phyloP scores from a whole-genome alignment of 495 filamentous ascomycete genomes.

The Penicillium paradoxum region DNA sequence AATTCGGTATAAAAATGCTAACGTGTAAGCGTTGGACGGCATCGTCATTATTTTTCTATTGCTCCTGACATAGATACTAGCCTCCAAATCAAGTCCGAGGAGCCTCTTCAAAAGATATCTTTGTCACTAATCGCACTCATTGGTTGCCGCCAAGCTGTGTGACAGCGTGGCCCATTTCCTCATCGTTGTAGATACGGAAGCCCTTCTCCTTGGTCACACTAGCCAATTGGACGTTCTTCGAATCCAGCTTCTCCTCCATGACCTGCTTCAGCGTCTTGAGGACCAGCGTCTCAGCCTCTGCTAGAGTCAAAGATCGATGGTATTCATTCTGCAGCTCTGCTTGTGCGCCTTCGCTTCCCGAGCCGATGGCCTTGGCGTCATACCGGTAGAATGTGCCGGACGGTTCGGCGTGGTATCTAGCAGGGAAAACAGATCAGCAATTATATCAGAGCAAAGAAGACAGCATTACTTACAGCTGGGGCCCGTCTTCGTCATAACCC shows the following conservation, averaged over 20 bases:
- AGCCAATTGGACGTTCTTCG: slow-evolving; percentile 96
- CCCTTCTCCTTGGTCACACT: slow-evolving; percentile 97
- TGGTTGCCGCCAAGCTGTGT: slow-evolving; percentile 55
- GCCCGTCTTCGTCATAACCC: slow-evolving; percentile 94
- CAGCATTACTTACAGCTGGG: slow-evolving; percentile 62
- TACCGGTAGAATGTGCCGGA: slow-evolving; percentile 98
- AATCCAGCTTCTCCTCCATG: slow-evolving; percentile 99
- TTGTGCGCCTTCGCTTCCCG: slow-evolving; percentile 92
- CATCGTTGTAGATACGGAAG: slow-evolving; percentile 95
- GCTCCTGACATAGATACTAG: slow-evolving; percentile 17
- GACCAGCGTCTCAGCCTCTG: slow-evolving; percentile 89
- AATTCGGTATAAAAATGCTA: neutral
- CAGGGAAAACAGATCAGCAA: neutral
- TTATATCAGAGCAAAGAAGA: neutral
- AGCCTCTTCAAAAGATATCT: slow-evolving; percentile 1
- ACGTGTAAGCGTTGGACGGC: slow-evolving; percentile 1
- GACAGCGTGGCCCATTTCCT: slow-evolving; percentile 91
- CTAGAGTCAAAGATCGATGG: slow-evolving; percentile 92
- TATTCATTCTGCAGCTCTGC: slow-evolving; percentile 98
- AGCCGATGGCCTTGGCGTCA: slow-evolving; percentile 97
- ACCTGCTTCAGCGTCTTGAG: slow-evolving; percentile 99
- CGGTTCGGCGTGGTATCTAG: slow-evolving; percentile 91
- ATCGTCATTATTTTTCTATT: slow-evolving; percentile 28
- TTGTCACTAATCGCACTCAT: slow-evolving; percentile 23
- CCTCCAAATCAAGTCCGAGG: neutral